Conservation (phyloP, 73 alveolate genomes). For the Stentor coeruleus region DNA sequence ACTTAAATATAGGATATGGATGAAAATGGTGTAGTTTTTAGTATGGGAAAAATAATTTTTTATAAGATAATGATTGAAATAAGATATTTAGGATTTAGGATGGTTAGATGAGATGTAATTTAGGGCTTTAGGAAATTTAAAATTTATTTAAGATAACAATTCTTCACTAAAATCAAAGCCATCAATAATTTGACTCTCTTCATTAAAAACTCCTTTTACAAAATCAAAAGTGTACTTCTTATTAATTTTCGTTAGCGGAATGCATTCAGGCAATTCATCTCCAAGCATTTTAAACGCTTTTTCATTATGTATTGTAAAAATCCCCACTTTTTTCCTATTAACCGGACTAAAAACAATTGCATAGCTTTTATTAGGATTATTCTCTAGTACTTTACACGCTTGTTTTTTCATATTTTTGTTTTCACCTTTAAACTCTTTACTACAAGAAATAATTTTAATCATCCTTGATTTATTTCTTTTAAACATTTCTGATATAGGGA, state of each 20-base stretch:
- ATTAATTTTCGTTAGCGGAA: not conserved
- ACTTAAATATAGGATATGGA: no score
- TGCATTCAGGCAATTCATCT: not conserved
- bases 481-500: not conserved
- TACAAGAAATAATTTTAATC: no score
- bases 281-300: not conserved
- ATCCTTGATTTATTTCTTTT: not conserved
- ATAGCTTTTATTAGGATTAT: not conserved
- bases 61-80: no score
- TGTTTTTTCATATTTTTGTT: no score
- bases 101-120: no score
- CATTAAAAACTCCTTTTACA: not conserved
- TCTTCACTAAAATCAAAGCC: slow-evolving; percentile 1
- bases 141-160: no score
- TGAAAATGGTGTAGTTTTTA: no score
- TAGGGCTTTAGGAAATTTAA: no score
- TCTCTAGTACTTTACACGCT: not conserved
- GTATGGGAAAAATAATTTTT: no score
- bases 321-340: not conserved
- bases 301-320: not conserved
- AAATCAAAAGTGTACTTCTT: not conserved
- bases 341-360: slow-evolving; percentile 1
- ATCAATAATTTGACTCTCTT: not conserved
- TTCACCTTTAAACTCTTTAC: not conserved
- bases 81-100: no score